Base-by-base conservation (phyloP, 2,329 filamentous ascomycete genomes). In the Blastomyces parvus region DNA sequence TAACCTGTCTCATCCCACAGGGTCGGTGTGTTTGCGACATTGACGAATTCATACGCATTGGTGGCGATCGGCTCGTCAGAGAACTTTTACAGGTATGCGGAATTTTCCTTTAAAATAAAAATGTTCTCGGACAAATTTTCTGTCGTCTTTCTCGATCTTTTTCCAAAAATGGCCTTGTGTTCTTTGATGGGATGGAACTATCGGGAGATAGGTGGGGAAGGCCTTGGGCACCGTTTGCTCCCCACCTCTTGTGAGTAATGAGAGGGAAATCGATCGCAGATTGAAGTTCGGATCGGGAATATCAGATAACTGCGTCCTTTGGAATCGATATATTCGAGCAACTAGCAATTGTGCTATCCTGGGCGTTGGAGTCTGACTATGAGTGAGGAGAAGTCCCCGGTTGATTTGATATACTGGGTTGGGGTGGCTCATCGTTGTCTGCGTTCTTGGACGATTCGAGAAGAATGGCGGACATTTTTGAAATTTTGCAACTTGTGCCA, bases 11-110 rank as follows among this genome's bases (percentile, higher is more conserved):
- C 25, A 27, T 56, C 27, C 38, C 38, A 14, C 73, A 97, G 92
- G 81, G 90, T 99, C 75, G 94, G 94, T 76, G 94, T 97, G 74
- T 99, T 99, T 79, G 81, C 92, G 66, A 96, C 91, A 66, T 88
- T 99, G 75, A 99, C 94, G 70, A 99, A 99, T 80, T 93, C 91
- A 65, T 99, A 96, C 79, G 91, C 92, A 71, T 84, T 99, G 72
- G 91, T 97, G 71, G 92, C 93, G 68, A 86, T 96, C 69, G 94
- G 94, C 74, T 92, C 90, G 71, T 96, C 91, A 74, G 92, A 97
- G 83, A 97, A 97, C 85, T 99, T 99, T 80, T 97, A 97, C 86
- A 92, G 86, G 86, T 58, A n/a, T 50, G 19, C 38, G 17, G n/a
- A n/a, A n/a, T n/a, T n/a, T n/a, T n/a, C n/a, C 36, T 25, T 46